Percentiles rank a stretch among this genome's conserved stretches.
Conservation (phyloP, 140 eudicot genomes). For the Stevia rebaudiana region DNA sequence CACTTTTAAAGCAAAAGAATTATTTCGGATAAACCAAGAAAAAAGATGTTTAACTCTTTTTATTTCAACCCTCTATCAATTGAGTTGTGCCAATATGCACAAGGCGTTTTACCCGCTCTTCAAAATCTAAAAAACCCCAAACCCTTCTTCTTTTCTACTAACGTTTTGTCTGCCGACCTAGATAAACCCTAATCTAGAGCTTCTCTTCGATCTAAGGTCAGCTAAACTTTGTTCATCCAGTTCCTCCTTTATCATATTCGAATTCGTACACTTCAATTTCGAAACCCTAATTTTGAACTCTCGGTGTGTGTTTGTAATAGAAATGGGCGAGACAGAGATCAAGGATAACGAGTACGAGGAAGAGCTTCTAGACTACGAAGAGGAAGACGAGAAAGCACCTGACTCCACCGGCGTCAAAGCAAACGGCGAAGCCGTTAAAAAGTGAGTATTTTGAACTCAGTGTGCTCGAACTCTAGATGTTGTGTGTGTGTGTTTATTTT, state of each 20-base stretch:
- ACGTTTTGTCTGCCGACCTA: conserved; percentile 16
- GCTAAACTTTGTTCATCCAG: conserved; percentile 2
- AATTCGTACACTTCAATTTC: not conserved
- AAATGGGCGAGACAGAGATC: conserved; percentile 46
- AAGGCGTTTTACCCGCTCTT: conserved; percentile 2
- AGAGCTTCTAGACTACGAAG: conserved; percentile 50
- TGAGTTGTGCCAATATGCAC: not conserved
- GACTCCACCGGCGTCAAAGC: conserved; percentile 32
- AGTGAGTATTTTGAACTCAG: conserved; percentile 16
- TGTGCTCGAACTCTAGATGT: not conserved
- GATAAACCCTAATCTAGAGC: conserved; percentile 26
- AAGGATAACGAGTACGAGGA: conserved; percentile 64
- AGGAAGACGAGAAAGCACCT: conserved; percentile 45
- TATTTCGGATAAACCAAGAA: too few relatives aligned
- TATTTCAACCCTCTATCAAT: too few relatives aligned
- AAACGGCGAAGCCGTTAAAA: conserved; percentile 47
- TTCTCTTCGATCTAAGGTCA: conserved; percentile 17
- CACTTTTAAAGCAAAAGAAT: too few relatives aligned
- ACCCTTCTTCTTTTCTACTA: not conserved
- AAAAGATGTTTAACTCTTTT: too few relatives aligned
- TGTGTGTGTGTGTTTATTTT: too few relatives aligned
- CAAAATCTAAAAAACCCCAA: conserved; percentile 9
- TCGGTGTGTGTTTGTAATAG: conserved; percentile 2
- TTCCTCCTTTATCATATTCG: not conserved
- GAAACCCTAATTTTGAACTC: conserved; percentile 1